Conservation (phyloP, 1,284 basidiomycete species). For the Leccinum insigne region DNA sequence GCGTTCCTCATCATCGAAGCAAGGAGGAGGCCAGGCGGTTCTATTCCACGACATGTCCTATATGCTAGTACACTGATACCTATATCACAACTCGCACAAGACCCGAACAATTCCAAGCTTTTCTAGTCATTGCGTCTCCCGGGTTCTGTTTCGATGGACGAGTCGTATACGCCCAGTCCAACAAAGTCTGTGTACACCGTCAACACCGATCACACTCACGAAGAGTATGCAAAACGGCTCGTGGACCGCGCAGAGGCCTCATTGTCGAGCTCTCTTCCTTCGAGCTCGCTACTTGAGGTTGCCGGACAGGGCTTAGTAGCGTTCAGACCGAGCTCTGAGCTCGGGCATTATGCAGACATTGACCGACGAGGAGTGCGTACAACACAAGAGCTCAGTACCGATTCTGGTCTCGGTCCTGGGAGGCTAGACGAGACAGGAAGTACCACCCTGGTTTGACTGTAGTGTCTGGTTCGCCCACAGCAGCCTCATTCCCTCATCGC, state of each 20-base stretch:
- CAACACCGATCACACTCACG: background rate
- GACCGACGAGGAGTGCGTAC: constrained; percentile 35
- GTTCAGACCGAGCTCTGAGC: constrained; percentile 71
- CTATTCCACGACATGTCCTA: constrained; percentile 85
- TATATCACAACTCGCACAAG: constrained; percentile 55
- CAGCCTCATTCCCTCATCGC: constrained; percentile 46
- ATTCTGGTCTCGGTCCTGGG: constrained; percentile 49
- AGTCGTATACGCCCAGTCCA: too few species aligned
- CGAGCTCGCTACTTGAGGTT: constrained; percentile 44
- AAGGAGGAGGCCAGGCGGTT: constrained; percentile 68
- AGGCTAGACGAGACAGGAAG: constrained; percentile 49
- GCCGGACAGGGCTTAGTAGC: constrained; percentile 38
- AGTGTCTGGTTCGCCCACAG: constrained; percentile 46
- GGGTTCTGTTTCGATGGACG: too few species aligned
- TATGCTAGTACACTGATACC: constrained; percentile 84
- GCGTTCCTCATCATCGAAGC: constrained; percentile 96
- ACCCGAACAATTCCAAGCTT: constrained; percentile 54
- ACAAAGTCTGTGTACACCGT: too few species aligned
- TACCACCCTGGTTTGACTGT: constrained; percentile 54
- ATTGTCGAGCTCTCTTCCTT: constrained; percentile 57
- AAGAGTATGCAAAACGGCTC: constrained; percentile 39
- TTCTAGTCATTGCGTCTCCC: too few species aligned
- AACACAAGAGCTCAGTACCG: constrained; percentile 48
- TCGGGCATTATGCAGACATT: constrained; percentile 74
- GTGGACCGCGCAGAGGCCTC: constrained; percentile 53